Conservation (phyloP, 208 protist species). For the Wallacemonas rigidus region DNA sequence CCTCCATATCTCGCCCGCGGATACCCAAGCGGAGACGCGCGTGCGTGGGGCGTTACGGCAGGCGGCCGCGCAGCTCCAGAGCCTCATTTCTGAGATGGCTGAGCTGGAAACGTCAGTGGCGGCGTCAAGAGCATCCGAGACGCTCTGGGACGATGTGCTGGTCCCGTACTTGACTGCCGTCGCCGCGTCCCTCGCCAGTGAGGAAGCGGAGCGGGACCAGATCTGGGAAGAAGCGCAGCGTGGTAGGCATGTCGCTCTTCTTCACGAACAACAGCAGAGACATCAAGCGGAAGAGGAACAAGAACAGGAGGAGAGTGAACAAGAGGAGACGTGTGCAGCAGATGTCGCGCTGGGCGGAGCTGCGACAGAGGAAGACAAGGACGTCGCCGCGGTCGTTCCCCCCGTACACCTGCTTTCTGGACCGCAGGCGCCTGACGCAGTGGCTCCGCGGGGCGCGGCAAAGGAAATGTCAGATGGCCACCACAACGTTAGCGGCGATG, state of each 20-base stretch:
- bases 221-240: neutral
- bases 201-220: neutral
- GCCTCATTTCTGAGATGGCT: neutral
- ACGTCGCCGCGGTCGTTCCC: neutral
- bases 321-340: neutral
- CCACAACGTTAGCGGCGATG: neutral
- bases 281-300: neutral
- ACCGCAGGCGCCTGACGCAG: no score
- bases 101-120: neutral
- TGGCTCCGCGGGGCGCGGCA: no score
- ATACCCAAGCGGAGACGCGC: neutral
- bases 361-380: neutral
- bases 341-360: neutral
- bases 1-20: neutral
- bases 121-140: neutral
- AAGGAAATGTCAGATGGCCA: neutral
- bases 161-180: constrained; percentile 2
- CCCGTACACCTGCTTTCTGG: neutral
- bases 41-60: constrained; percentile 1
- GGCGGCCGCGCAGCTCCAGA: constrained; percentile 7
- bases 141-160: neutral
- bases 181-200: neutral
- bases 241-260: neutral
- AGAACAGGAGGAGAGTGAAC: neutral
- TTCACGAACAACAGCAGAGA: neutral